Conservation (phyloP, 1,284 basidiomycete genomes). For the Boletellus deceptivus region DNA sequence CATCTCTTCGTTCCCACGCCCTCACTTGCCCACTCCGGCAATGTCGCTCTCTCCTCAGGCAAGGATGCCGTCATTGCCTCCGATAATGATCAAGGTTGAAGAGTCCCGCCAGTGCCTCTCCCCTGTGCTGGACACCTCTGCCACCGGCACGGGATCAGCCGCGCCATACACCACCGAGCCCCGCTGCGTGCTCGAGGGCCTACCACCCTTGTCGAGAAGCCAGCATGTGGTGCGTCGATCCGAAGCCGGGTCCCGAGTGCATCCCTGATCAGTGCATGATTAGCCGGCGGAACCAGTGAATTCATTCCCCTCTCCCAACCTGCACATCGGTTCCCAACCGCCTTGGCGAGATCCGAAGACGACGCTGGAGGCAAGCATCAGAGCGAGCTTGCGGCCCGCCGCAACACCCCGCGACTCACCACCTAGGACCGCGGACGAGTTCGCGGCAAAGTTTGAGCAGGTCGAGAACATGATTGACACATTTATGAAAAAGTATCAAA, state of each 20-base stretch:
- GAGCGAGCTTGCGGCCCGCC: slow-evolving; percentile 8
- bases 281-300: neutral
- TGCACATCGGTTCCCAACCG: neutral
- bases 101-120: slow-evolving; percentile 9
- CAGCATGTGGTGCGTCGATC: slow-evolving; percentile 8
- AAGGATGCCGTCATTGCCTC: slow-evolving; percentile 27
- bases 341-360: neutral
- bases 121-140: neutral
- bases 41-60: slow-evolving; percentile 20
- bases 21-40: slow-evolving; percentile 31
- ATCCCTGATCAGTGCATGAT: neutral
- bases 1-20: slow-evolving; percentile 7
- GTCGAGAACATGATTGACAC: slow-evolving; percentile 22
- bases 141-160: neutral
- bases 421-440: slow-evolving; percentile 25
- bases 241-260: too few relatives aligned
- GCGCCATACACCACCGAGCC: neutral
- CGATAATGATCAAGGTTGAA: slow-evolving; percentile 31
- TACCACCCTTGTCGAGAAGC: slow-evolving; percentile 5
- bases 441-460: slow-evolving; percentile 16
- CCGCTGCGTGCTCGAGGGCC: neutral
- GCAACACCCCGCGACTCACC: neutral
- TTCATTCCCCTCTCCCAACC: neutral
- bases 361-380: slow-evolving; percentile 10
- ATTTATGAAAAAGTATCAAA: slow-evolving; percentile 22